Percentiles rank a stretch among this genome's conserved stretches.
Conservation (phyloP, 306 rosid species). For the Spatholobus suberectus region DNA sequence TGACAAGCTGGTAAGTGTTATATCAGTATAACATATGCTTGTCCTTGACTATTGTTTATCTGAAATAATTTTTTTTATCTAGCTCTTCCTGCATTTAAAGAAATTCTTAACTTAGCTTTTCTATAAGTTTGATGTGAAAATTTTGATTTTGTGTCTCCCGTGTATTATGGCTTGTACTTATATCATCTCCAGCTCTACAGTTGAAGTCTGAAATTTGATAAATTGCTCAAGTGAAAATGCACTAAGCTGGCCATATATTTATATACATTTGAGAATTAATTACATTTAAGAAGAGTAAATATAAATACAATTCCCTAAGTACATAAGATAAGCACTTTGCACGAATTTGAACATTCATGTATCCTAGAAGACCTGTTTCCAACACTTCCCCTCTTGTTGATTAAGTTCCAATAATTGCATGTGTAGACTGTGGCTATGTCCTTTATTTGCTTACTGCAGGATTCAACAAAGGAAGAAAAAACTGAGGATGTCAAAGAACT, state of each 20-base stretch:
- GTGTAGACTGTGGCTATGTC: constrained; percentile 30
- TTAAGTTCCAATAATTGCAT: too few species aligned
- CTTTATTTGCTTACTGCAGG: constrained; percentile 53
- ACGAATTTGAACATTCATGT: background rate
- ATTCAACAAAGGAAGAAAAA: constrained; percentile 53
- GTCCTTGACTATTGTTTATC: constrained; percentile 25
- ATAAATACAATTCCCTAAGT: background rate
- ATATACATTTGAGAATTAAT: background rate
- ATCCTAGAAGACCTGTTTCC: too few species aligned
- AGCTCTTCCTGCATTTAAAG: background rate
- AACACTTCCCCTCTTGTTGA: too few species aligned
- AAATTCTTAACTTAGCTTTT: background rate
- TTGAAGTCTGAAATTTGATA: background rate
- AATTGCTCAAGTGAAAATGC: background rate
- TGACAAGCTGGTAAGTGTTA: constrained; percentile 51
- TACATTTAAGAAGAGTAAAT: background rate
- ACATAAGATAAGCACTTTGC: background rate
- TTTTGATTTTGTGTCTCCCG: background rate
- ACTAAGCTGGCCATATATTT: background rate
- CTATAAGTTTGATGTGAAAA: background rate
- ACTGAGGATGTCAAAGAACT: constrained; percentile 56
- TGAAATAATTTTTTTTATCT: background rate
- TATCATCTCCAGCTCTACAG: background rate
- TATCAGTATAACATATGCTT: constrained; percentile 18
- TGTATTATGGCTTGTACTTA: background rate